Evolutionary conservation across 306 rosid species (phyloP).

Genomic region (Fragaria nilgerrensis): DNA sequence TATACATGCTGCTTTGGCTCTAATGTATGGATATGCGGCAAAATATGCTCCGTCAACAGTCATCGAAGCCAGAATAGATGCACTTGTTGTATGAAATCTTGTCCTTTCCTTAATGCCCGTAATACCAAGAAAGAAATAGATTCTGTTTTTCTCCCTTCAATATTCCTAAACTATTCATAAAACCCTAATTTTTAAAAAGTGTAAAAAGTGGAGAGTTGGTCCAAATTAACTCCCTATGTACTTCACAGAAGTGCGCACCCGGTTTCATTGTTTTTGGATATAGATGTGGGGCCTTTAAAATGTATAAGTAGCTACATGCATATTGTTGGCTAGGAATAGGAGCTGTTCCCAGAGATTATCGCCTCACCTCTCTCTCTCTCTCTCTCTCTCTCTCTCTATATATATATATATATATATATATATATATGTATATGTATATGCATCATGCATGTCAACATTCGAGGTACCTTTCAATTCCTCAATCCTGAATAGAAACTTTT

Average conservation of each 20-base stretch:
- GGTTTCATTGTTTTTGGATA: not conserved
- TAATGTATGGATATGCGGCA: conserved; percentile 99
- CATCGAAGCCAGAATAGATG: conserved; percentile 96
- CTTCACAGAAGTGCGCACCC: not conserved
- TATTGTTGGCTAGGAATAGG: conserved; percentile 1
- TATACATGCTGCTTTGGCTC: conserved; percentile 95
- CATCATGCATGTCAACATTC: not conserved
- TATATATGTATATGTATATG: not conserved
- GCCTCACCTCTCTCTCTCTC: not conserved
- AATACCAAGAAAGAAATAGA: not conserved
- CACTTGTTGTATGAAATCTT: conserved; percentile 81
- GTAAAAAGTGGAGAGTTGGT: not conserved
- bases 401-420: too few species aligned
- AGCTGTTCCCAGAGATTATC: not conserved
- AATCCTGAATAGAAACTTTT: not conserved
- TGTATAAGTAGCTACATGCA: not conserved
- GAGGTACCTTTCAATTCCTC: not conserved
- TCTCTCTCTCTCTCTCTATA: too few species aligned
- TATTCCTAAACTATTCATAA: not conserved
- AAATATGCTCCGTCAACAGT: conserved; percentile 98
- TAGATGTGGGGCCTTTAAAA: not conserved
- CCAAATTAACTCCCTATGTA: not conserved
- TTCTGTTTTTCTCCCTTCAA: not conserved
- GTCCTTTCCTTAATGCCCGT: conserved; percentile 6
- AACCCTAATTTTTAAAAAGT: not conserved